Conservation (phyloP, 371 early-diverging fungal genomes). For the Circinella umbellata region DNA sequence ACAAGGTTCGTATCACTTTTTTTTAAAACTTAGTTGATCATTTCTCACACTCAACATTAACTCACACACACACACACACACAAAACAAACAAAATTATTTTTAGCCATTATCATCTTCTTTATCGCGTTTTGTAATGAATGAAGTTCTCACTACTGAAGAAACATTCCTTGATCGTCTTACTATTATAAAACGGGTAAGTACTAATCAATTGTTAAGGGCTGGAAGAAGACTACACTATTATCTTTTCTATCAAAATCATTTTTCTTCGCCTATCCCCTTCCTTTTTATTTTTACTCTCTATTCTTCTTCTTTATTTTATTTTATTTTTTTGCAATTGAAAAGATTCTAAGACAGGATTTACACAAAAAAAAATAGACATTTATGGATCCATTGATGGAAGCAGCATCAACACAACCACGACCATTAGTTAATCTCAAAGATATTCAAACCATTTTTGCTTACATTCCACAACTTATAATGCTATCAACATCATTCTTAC, state of each 20-base stretch:
- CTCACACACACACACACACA: conserved; percentile 6
- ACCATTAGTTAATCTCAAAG: conserved; percentile 41
- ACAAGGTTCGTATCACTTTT: conserved; percentile 11
- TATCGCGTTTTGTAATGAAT: conserved; percentile 42
- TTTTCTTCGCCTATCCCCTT: conserved; percentile 1
- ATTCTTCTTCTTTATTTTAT: background rate
- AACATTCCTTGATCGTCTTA: conserved; percentile 50
- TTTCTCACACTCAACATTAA: background rate
- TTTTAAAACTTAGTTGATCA: no score
- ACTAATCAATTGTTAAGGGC: background rate
- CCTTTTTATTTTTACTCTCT: background rate
- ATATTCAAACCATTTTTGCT: conserved; percentile 49
- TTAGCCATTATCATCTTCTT: conserved; percentile 27
- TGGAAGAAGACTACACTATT: background rate
- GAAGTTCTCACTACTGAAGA: conserved; percentile 54
- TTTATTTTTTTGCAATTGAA: no score
- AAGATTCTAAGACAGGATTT: background rate
- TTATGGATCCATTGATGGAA: conserved; percentile 53
- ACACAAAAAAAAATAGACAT: conserved; percentile 26
- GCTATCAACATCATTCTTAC: conserved; percentile 39
- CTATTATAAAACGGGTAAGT: conserved; percentile 50
- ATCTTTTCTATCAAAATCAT: conserved; percentile 6
- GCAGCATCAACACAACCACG: conserved; percentile 39
- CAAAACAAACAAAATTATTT: background rate
- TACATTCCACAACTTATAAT: conserved; percentile 47